These are phyloP conservation scores for Plasmopara viticola DNA, from an alignment of 352 stramenopile genomes.

Conservation along the genomic window DNA sequence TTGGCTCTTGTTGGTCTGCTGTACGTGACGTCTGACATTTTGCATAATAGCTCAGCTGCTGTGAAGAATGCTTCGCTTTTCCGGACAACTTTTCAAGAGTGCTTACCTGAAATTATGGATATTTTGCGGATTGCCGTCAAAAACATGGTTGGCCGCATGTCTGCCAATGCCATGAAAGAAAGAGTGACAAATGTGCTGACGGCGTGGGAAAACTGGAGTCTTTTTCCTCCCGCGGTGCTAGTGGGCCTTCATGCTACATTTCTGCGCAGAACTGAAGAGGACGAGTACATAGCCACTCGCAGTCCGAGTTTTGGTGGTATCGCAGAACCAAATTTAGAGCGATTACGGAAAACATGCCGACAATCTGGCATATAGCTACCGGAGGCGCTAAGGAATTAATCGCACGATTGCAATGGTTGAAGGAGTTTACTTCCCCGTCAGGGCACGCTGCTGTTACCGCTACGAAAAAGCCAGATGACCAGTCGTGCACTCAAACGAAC, in stretches of 20 bases:
- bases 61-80: conserved; percentile 88
- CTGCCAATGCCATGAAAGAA: conserved; percentile 72
- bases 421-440: conserved; percentile 56
- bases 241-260: conserved; percentile 81
- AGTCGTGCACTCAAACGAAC: neutral
- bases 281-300: conserved; percentile 29
- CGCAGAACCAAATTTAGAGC: conserved; percentile 37
- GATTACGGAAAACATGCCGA: conserved; percentile 55
- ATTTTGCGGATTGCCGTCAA: conserved; percentile 41
- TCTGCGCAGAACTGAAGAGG: conserved; percentile 60
- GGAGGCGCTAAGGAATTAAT: conserved; percentile 39
- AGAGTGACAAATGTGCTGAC: conserved; percentile 72
- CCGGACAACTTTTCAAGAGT: conserved; percentile 80
- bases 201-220: conserved; percentile 72
- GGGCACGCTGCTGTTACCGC: conserved; percentile 4
- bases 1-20: conserved; percentile 56
- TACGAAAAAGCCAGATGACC: conserved; percentile 2
- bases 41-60: conserved; percentile 85
- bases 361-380: conserved; percentile 58
- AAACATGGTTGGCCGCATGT: conserved; percentile 67
- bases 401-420: conserved; percentile 53
- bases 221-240: conserved; percentile 68
- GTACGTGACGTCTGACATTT: conserved; percentile 83
- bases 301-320: conserved; percentile 14
- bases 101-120: conserved; percentile 69